Conservation (phyloP, 306 rosid genomes). For the Dalbergia cultrata region DNA sequence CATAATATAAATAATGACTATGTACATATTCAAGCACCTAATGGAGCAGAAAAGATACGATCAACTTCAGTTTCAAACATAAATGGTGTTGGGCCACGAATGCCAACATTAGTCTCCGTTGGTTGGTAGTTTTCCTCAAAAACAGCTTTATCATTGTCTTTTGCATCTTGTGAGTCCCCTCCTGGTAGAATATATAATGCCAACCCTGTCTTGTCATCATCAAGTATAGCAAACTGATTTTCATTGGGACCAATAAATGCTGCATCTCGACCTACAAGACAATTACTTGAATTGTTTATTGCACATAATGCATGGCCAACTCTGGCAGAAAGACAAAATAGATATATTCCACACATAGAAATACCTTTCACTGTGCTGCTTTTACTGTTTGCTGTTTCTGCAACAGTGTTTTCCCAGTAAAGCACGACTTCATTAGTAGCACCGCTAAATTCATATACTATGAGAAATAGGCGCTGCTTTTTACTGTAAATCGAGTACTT, state of each 20-base stretch:
- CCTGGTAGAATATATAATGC: conserved; percentile 82
- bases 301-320: conserved; percentile 37
- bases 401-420: conserved; percentile 82
- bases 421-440: conserved; percentile 80
- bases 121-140: conserved; percentile 42
- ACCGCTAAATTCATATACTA: conserved; percentile 84
- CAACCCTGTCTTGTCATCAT: conserved; percentile 93
- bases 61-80: conserved; percentile 92
- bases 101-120: conserved; percentile 51
- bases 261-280: conserved; percentile 83
- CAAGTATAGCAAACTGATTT: conserved; percentile 93
- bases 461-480: conserved; percentile 85
- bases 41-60: conserved; percentile 92
- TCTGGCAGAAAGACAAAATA: conserved; percentile 44
- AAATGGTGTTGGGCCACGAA: conserved; percentile 79
- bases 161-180: conserved; percentile 68
- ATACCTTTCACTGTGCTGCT: conserved; percentile 84
- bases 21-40: conserved; percentile 65
- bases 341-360: conserved; percentile 35
- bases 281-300: conserved; percentile 45
- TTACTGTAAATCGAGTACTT: conserved; percentile 80
- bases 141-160: conserved; percentile 63
- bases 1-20: not conserved
- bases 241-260: conserved; percentile 96
- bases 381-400: conserved; percentile 70